Conservation (phyloP, 139 green algal genomes). For the Chlamydomonas eustigma region DNA sequence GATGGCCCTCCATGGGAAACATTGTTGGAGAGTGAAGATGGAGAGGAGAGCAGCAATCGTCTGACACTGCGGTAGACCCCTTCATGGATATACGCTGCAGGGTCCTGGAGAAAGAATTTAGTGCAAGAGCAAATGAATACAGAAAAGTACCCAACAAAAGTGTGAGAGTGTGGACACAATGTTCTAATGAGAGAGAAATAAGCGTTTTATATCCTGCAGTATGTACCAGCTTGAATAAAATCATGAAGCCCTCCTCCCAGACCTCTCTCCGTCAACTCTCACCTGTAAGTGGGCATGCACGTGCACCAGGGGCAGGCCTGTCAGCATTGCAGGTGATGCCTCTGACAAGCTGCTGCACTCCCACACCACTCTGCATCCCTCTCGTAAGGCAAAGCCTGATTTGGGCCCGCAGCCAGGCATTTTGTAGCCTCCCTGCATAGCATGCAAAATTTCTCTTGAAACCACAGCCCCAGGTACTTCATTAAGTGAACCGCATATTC, state of each 20-base stretch:
- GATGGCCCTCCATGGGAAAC: background rate
- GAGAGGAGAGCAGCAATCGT: background rate
- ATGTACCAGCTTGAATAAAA: no score
- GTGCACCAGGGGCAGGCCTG: background rate
- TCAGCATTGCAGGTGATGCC: conserved; percentile 26
- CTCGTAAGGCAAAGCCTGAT: background rate
- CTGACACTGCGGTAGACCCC: background rate
- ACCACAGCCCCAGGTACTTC: no score
- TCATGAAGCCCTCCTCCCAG: no score
- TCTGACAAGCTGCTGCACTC: conserved; percentile 17
- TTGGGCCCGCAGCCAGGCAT: background rate
- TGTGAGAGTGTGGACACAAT: no score
- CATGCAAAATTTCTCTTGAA: no score
- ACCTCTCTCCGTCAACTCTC: no score
- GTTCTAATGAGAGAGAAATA: no score
- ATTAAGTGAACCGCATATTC: no score
- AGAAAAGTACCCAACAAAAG: no score
- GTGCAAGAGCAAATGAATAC: no score
- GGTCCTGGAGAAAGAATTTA: no score
- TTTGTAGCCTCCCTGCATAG: background rate
- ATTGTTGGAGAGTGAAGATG: conserved; percentile 5
- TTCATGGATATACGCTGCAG: background rate
- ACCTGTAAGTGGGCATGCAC: background rate
- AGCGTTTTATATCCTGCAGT: no score
- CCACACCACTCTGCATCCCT: conserved; percentile 17